phyloP scores from a whole-genome alignment of 345 rosid species.

The Arabis alpina region DNA sequence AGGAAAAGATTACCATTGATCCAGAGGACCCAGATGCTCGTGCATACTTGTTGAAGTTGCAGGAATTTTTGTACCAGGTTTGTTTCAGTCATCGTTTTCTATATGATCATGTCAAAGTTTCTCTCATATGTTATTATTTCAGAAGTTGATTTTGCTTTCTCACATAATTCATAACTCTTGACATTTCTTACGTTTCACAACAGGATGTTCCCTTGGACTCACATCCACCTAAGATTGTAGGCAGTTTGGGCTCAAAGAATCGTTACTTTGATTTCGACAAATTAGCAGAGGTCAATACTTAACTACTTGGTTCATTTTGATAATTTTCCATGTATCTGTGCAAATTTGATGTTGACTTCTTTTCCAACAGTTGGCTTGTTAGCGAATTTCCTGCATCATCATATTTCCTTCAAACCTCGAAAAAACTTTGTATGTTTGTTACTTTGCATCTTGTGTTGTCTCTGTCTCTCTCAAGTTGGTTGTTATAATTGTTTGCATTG shows the following conservation, averaged over 20 bases:
- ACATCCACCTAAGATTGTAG: slow-evolving; percentile 82
- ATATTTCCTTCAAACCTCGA: too few species aligned
- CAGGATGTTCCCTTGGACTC: slow-evolving; percentile 74
- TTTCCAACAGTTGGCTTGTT: neutral
- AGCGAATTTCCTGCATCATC: too few species aligned
- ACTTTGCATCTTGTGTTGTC: too few species aligned
- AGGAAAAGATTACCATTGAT: too few species aligned
- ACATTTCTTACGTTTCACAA: slow-evolving; percentile 8
- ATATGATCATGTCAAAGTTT: too few species aligned
- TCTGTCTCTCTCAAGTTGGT: too few species aligned
- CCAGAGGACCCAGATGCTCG: too few species aligned
- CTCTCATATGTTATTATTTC: neutral
- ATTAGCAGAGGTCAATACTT: slow-evolving; percentile 73
- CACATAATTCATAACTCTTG: neutral
- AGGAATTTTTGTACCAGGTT: too few species aligned
- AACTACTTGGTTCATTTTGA: neutral
- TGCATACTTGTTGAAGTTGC: too few species aligned
- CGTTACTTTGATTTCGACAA: slow-evolving; percentile 90
- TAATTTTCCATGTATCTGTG: neutral
- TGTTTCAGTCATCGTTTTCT: too few species aligned
- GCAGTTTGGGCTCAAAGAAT: slow-evolving; percentile 75
- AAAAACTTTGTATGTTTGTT: too few species aligned
- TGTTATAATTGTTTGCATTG: too few species aligned
- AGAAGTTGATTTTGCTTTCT: neutral
- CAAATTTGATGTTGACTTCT: neutral